Percentiles rank a stretch among this genome's conserved stretches.
These are phyloP conservation scores for Eucalyptus pauciflora DNA, from an alignment of 345 rosid genomes.

Conservation along the genomic window DNA sequence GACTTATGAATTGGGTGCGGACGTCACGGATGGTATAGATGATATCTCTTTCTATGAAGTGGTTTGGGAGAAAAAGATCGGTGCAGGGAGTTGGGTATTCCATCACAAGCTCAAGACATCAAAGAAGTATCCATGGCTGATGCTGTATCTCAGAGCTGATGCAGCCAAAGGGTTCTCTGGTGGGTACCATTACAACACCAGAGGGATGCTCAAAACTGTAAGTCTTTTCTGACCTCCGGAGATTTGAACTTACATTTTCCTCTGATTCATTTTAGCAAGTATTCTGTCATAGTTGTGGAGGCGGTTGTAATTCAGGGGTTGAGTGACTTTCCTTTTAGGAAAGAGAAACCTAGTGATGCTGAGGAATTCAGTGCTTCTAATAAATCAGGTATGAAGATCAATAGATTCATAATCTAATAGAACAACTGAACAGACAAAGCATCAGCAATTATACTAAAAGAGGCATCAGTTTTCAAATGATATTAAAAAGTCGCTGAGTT, in stretches of 20 bases:
- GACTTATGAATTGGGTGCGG: conserved; percentile 47
- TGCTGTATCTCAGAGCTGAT: conserved; percentile 89
- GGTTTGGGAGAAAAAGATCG: conserved; percentile 63
- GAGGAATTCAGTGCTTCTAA: neutral
- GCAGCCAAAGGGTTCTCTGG: conserved; percentile 71
- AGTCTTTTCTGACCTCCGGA: neutral
- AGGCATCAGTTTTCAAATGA: neutral
- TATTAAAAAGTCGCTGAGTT: neutral
- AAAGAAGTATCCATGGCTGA: conserved; percentile 72
- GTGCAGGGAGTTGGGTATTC: conserved; percentile 63
- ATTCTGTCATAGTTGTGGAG: neutral
- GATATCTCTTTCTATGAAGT: conserved; percentile 47
- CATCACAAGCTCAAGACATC: conserved; percentile 63
- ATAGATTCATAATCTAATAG: neutral
- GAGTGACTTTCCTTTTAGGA: neutral
- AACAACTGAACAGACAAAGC: neutral
- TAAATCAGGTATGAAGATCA: neutral
- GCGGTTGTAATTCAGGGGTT: neutral
- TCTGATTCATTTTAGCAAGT: neutral
- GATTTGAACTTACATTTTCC: neutral
- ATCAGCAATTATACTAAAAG: neutral
- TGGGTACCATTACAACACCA: conserved; percentile 61
- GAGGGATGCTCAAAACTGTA: conserved; percentile 76
- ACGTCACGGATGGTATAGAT: neutral
- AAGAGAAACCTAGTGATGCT: neutral